Conservation (phyloP, 1,139 yeast species). For the Saccharomyces hybrid region DNA sequence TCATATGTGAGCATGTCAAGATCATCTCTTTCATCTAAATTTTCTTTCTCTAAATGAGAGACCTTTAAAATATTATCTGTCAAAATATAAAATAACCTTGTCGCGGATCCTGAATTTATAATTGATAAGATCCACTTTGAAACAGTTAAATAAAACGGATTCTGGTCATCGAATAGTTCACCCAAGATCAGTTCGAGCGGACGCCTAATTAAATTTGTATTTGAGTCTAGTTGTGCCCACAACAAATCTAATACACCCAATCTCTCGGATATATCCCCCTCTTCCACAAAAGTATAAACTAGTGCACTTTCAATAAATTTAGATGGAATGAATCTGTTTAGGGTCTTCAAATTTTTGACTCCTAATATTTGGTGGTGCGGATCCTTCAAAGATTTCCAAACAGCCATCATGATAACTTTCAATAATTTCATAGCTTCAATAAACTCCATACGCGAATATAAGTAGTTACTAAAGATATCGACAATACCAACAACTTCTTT, state of each 20-base stretch:
- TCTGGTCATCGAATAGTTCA: slow-evolving; percentile 41
- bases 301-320: slow-evolving; percentile 55
- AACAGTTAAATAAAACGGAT: slow-evolving; percentile 41
- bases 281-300: slow-evolving; percentile 40
- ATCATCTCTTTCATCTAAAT: slow-evolving; percentile 42
- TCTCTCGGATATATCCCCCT: slow-evolving; percentile 35
- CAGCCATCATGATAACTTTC: slow-evolving; percentile 26
- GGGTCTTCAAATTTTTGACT: slow-evolving; percentile 19
- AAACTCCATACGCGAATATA: slow-evolving; percentile 16
- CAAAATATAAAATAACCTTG: slow-evolving; percentile 49
- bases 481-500: slow-evolving; percentile 39
- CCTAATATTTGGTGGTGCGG: slow-evolving; percentile 32
- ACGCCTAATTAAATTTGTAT: slow-evolving; percentile 42
- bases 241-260: slow-evolving; percentile 46
- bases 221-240: slow-evolving; percentile 53
- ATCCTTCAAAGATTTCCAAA: slow-evolving; percentile 39
- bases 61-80: slow-evolving; percentile 25
- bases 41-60: slow-evolving; percentile 16
- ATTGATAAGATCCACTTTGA: slow-evolving; percentile 50
- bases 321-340: slow-evolving; percentile 24
- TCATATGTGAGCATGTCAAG: slow-evolving; percentile 53
- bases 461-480: slow-evolving; percentile 36
- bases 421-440: slow-evolving; percentile 23
- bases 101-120: slow-evolving; percentile 47
- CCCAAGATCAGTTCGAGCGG: slow-evolving; percentile 70